Evolutionary conservation across 176 grass and related monocot species (phyloP), one percentile per base, ranked within the genome.

Genomic region (Triticum timopheevii): DNA sequence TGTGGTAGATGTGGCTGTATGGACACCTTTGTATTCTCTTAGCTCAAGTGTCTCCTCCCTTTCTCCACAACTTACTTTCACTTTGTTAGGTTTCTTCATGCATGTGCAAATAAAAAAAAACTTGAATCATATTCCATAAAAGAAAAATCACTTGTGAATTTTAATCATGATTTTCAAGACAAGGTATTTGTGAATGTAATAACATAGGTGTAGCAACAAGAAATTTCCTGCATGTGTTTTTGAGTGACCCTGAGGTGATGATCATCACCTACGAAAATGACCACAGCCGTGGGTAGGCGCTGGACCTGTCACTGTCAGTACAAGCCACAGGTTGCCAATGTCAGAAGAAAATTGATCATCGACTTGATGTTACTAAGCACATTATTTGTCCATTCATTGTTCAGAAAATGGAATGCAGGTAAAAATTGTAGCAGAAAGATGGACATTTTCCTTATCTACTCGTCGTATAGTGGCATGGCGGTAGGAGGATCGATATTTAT

Each of bases 131-230:
- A 54, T 54, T 7, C 50, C 50, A 54, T 5, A 5, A 16, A 17
- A 52, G 6, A 52, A 54, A 19, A 0, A 5, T 54, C 15, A 54
- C 50, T 19, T 19, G 5, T 54, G 15, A 54, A 54, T 54, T 54
- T 19, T 54, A 52, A 52, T 52, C 5, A 52, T 0, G 15, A 52
- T 58, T 20, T 20, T 58, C 6, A 58, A 22, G 19, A 17, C 2
- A 58, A 58, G 19, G 19, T 58, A 22, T 58, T 58, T 58, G 0
- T 20, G 54, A 58, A 20, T 22, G 54, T 8, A 58, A 22, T 22
- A 52, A 15, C 17, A 52, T 17, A 85, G 90, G 65, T 94, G 93
- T 90, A 92, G 93, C 93, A 94, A 87, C 90, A 88, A 87, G 85
- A 85, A 91, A 16, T 94, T 90, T 73, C 84, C 82, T 47, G 93